A percentile compares a stretch with the other conserved stretches of the same genome.
Evolutionary conservation across 2,329 filamentous ascomycete genomes (phyloP).

Genomic region (Moelleriella libera): DNA sequence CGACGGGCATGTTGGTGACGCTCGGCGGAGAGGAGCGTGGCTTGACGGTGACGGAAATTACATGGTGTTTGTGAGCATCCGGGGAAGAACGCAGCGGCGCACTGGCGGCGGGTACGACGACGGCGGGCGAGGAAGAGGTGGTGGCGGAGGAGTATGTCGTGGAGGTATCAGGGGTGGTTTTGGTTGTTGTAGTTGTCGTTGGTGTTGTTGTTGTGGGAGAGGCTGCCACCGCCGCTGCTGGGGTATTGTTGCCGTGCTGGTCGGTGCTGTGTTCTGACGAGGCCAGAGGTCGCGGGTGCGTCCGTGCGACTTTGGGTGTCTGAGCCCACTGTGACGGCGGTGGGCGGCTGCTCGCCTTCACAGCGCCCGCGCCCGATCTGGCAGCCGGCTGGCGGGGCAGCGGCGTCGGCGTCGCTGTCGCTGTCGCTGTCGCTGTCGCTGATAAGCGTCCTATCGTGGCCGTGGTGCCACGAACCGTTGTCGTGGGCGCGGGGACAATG

Average conservation of each 20-base stretch:
- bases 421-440: background rate
- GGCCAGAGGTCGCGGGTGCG: background rate
- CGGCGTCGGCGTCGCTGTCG: too few species aligned
- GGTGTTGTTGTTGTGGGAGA: too few species aligned
- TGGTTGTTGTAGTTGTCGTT: too few species aligned
- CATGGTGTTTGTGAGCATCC: conserved; percentile 3
- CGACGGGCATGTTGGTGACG: conserved; percentile 26
- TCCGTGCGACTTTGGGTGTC: background rate
- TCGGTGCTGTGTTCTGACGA: background rate
- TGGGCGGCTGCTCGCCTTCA: background rate
- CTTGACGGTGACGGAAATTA: background rate
- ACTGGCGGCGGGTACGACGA: background rate
- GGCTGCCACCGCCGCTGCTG: too few species aligned
- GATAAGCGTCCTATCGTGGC: background rate
- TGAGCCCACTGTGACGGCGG: background rate
- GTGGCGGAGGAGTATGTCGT: too few species aligned
- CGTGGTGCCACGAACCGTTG: background rate
- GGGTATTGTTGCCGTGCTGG: background rate
- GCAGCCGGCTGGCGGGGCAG: background rate
- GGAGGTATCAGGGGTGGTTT: too few species aligned
- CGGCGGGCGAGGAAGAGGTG: background rate
- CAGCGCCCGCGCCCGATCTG: background rate
- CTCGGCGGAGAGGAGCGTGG: conserved; percentile 5
- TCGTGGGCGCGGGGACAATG: background rate
- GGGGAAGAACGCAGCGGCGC: conserved; percentile 1